phyloP scores from a whole-genome alignment of 2,329 filamentous ascomycete species.

The Paraphaeosphaeria minitans region DNA sequence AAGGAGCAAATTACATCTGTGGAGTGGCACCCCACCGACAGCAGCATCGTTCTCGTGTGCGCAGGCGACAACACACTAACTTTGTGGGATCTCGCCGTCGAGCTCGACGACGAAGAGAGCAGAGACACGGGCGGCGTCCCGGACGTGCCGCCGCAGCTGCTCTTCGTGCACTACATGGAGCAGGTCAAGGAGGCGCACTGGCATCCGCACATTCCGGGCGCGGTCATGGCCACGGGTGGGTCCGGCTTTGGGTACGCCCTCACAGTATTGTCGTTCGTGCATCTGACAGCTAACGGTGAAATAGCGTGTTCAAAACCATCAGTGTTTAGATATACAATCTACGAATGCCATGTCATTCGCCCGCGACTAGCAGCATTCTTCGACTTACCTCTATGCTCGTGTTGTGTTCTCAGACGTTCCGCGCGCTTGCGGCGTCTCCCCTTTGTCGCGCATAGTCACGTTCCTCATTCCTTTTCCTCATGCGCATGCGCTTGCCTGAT shows the following conservation, averaged over 20 bases:
- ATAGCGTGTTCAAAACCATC: conserved; percentile 49
- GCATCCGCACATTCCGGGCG: conserved; percentile 94
- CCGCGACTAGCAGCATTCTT: background rate
- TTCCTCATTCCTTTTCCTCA: background rate
- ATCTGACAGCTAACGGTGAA: conserved; percentile 17
- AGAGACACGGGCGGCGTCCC: conserved; percentile 83
- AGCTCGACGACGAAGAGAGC: conserved; percentile 96
- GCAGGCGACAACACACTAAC: conserved; percentile 94
- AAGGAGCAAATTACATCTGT: conserved; percentile 95
- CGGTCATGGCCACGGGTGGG: conserved; percentile 86
- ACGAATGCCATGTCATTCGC: conserved; percentile 1
- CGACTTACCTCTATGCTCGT: background rate
- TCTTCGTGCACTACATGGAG: conserved; percentile 97
- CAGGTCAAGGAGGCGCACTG: conserved; percentile 96
- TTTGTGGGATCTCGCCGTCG: conserved; percentile 94
- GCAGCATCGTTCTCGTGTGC: conserved; percentile 91
- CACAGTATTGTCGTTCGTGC: background rate
- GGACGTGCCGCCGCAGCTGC: conserved; percentile 89
- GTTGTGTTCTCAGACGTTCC: conserved; percentile 1
- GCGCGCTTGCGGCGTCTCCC: background rate
- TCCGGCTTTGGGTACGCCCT: conserved; percentile 71
- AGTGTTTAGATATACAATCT: conserved; percentile 38
- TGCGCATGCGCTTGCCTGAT: background rate
- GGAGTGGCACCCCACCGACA: conserved; percentile 97
- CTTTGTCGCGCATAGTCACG: background rate